Evolutionary conservation across 768 basidiomycete genomes (phyloP), one percentile per base, ranked within the genome.

Genomic region (Leccinum ochraceum): DNA sequence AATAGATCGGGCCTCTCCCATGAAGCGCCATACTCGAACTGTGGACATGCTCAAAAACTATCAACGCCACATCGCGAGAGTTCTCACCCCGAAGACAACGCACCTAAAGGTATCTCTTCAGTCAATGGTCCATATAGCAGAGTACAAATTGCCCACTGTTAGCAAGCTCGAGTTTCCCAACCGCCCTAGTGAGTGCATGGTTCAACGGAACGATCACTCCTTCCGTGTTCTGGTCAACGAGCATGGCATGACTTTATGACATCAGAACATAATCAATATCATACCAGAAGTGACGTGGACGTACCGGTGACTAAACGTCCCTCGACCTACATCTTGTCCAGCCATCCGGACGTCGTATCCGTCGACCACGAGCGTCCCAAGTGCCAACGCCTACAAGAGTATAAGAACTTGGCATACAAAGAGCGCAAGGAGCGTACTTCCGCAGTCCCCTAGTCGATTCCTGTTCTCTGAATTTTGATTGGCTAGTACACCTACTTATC

Each of bases 21-120:
- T 66, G 90, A 93, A 52, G 90, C 81, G 0, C 95, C 95, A 63
- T 92, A 92, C 69, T 96, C 95, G 62, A 95, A 97, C 84, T 94
- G 66, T 7, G 26, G 8, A 20, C n/a, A 34, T 11, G n/a, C 56
- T 69, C 22, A 66, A 48, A 13, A 48, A 34, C 28, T 30, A 34
- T 20, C 9, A 30, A 34, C 28, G 9, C 3, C n/a, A 1, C 4
- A 20, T 52, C 6, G 34, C 36, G 1, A 49, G 52, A 60, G 9
- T 24, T 76, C 88, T 66, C 69, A 92, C 91, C 37, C 90, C 92
- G 57, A 95, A 85, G 6, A 95, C 93, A 95, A 75, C 0, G 92
- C 94, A 70, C 91, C 90, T 93, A 39, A 3, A 51, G 20, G 42
- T 24, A 8, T 22, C 17, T 8, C 2, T 28, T 52, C 8, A 4